phyloP scores from a whole-genome alignment of 1,284 basidiomycete species.

The Cutaneotrichosporon curvatum region DNA sequence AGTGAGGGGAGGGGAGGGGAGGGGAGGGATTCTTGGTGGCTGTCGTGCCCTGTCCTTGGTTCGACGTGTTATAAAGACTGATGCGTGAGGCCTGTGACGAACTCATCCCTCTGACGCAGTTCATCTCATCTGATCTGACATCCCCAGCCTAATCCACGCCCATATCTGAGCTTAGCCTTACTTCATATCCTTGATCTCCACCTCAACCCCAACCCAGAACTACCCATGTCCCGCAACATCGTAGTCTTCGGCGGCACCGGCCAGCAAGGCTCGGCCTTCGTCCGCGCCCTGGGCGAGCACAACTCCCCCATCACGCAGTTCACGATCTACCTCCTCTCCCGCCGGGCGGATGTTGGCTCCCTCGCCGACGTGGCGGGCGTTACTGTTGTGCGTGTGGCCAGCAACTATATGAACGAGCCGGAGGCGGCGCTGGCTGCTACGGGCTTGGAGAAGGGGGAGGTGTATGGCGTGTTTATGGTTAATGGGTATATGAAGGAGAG shows the following conservation, averaged over 20 bases:
- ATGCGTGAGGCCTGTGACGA: too few relatives aligned
- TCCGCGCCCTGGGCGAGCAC: constrained; percentile 20
- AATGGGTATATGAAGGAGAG: constrained; percentile 23
- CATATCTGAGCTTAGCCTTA: too few relatives aligned
- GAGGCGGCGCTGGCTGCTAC: constrained; percentile 15
- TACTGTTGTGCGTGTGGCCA: constrained; percentile 15
- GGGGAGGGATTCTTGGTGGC: too few relatives aligned
- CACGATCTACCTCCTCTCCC: constrained; percentile 23
- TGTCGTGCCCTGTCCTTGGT: too few relatives aligned
- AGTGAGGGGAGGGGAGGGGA: too few relatives aligned
- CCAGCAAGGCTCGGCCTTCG: constrained; percentile 24
- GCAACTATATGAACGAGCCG: constrained; percentile 25
- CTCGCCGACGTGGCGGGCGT: constrained; percentile 26
- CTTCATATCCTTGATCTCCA: too few relatives aligned
- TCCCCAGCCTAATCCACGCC: too few relatives aligned
- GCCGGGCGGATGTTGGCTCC: constrained; percentile 5
- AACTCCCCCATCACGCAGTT: constrained; percentile 14
- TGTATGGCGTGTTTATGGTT: constrained; percentile 26
- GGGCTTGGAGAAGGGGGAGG: constrained; percentile 16
- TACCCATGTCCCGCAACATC: constrained; percentile 13
- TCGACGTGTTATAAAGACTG: too few relatives aligned
- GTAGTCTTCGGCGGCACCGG: constrained; percentile 32
- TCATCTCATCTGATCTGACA: too few relatives aligned
- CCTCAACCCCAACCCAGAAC: constrained; percentile 3
- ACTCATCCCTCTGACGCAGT: too few relatives aligned